A percentile compares a stretch with the other conserved stretches of the same genome.
These are phyloP conservation scores for Lolium multiflorum DNA, from an alignment of 176 grass and related monocot species.

Conservation along the genomic window DNA sequence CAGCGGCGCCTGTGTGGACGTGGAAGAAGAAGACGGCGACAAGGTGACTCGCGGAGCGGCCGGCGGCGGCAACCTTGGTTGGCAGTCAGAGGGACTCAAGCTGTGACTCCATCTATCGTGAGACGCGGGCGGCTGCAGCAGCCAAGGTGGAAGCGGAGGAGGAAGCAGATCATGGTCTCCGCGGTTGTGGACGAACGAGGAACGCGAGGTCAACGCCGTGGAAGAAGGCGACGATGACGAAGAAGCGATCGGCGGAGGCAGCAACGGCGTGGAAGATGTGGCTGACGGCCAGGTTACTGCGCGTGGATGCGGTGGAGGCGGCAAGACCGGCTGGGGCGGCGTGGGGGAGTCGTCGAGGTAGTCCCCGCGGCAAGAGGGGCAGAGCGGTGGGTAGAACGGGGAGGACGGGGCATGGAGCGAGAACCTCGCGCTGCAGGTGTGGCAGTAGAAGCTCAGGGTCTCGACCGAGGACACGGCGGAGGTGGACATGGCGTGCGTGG, in stretches of 20 bases:
- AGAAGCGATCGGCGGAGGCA: neutral
- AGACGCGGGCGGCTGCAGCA: neutral
- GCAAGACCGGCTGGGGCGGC: neutral
- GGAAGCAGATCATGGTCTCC: neutral
- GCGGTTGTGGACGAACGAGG: neutral
- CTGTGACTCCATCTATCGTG: neutral
- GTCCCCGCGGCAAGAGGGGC: neutral
- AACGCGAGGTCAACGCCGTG: neutral
- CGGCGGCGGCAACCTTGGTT: neutral
- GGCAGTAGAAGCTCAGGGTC: constrained; percentile 6
- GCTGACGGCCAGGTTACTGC: neutral
- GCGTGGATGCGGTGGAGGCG: neutral
- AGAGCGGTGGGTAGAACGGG: constrained; percentile 20
- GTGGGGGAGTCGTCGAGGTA: constrained; percentile 29
- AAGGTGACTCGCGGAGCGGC: neutral
- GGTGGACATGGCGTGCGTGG: neutral
- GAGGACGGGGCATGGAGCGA: constrained; percentile 15
- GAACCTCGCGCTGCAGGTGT: neutral
- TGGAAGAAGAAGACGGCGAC: neutral
- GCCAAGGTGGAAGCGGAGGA: constrained; percentile 11
- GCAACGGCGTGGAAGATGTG: neutral
- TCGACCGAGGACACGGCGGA: neutral
- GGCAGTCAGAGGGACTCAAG: neutral
- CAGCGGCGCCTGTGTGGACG: neutral
- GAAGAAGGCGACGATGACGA: neutral